Evolutionary conservation across 75 land plant species (phyloP), one percentile per base, ranked within the genome.

Genomic region (Selaginella tamariscina): DNA sequence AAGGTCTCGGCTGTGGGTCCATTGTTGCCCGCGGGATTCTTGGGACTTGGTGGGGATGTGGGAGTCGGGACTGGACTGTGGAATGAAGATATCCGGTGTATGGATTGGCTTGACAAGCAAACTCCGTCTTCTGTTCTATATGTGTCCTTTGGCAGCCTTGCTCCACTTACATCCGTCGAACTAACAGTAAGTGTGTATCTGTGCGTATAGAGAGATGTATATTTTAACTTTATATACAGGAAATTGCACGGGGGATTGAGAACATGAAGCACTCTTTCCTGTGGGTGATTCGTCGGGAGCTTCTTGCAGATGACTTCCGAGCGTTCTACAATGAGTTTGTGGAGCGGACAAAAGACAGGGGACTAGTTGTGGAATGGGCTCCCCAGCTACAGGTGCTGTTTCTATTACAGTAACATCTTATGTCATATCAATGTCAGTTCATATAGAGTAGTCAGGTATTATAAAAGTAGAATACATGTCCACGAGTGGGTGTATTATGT

Each of bases 111-210:
- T 2, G 62, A 59, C 62, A 59, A 21, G 26, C 62, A 59, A 26
- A 2, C 21, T 5, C 21, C 21, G 9, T 59, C 27, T 5, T 59
- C 62, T 8, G 62, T 59, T 9, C 62, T 59, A 2, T 59, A 59
- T n/a, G 62, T 59, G 9, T 59, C 62, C 26, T 59, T 59, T n/a
- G 62, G 62, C 9, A 59, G 62, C 26, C 23, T 59, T 2, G 62
- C 62, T 5, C 9, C 8, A 9, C 2, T 59, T 2, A 59, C 18
- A 5, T 39, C 49, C 49, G 49, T 15, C 49, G 49, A 39, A 15
- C n/a, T n/a, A n/a, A n/a, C n/a, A n/a, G n/a, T n/a, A n/a, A n/a
- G n/a, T n/a, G n/a, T n/a, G n/a, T n/a, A n/a, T n/a, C n/a, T n/a
- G n/a, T n/a, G n/a, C n/a, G n/a, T n/a, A n/a, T n/a, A n/a, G n/a